Evolutionary conservation across 176 grass and related monocot species (phyloP), one percentile per base, ranked within the genome.

Genomic region (Juncus inflexus): DNA sequence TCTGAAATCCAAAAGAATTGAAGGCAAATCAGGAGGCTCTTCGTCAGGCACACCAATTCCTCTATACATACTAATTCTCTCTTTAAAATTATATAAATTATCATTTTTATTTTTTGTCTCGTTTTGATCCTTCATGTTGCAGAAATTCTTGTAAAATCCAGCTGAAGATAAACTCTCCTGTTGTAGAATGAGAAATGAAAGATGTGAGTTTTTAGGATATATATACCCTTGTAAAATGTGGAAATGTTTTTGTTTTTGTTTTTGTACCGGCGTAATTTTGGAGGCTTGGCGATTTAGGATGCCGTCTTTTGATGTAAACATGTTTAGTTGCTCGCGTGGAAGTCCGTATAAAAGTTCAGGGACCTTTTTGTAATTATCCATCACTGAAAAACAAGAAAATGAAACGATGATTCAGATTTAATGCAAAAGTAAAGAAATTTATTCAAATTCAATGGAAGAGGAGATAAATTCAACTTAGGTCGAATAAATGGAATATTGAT

Each of bases 21-120:
- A 96, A 72, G 87, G 87, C 63, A 96, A 74, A 75, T 96, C 91
- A 79, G 91, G 91, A 62, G 91, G 81, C 16, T 35, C 78, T 77
- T 75, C 82, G 69, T 83, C 81, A 70, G 73, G 86, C 87, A 58
- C 76, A 77, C 60, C 79, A 57, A 42, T 81, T 56, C 79, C 87
- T 47, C 77, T 78, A 9, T 80, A 83, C 87, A 90, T 96, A 43
- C 81, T 76, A 53, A 90, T 76, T 76, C 76, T 77, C 66, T 78
- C 83, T 74, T 89, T 6, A 57, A 15, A 57, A 10, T 57, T 57
- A 15, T 57, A 15, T 5, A 1, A 15, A 15, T 57, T 8, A 6
- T 69, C 40, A 9, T 15, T 55, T 36, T 55, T 55, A 45, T 40
- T 15, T 54, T 37, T 37, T 15, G 6, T 68, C 65, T 68, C 49